Percentiles rank a stretch among this genome's conserved stretches.
Evolutionary conservation across 2,329 filamentous ascomycete species (phyloP).

Genomic region (Colletotrichum limetticola): DNA sequence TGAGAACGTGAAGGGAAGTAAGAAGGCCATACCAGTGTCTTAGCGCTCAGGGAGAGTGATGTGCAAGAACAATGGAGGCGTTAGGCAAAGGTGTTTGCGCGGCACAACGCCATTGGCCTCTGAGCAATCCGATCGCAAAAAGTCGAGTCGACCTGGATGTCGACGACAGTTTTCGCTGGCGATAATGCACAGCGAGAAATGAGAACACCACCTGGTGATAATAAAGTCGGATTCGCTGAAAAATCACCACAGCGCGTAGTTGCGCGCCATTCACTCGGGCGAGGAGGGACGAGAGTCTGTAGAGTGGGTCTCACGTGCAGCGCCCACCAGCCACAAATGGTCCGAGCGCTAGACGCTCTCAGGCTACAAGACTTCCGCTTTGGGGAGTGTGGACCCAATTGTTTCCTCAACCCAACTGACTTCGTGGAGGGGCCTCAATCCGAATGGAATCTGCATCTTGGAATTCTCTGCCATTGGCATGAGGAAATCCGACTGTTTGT

Average conservation of each 20-base stretch:
- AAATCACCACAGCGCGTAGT: slow-evolving; percentile 32
- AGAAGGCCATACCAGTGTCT: slow-evolving; percentile 21
- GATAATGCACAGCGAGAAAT: slow-evolving; percentile 13
- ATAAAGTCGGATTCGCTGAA: slow-evolving; percentile 28
- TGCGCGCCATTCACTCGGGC: slow-evolving; percentile 29
- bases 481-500: background rate
- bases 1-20: background rate
- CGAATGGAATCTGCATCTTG: background rate
- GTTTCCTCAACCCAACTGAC: background rate
- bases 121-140: slow-evolving; percentile 7
- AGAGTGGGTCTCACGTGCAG: slow-evolving; percentile 38
- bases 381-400: background rate
- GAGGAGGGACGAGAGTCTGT: slow-evolving; percentile 27
- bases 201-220: slow-evolving; percentile 9
- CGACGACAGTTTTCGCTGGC: slow-evolving; percentile 8
- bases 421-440: slow-evolving; percentile 2
- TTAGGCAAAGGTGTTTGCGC: slow-evolving; percentile 18
- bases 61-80: slow-evolving; percentile 30
- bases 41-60: slow-evolving; percentile 21
- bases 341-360: slow-evolving; percentile 3
- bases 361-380: slow-evolving; percentile 14
- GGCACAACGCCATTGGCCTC: slow-evolving; percentile 18
- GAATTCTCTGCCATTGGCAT: background rate
- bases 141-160: background rate
- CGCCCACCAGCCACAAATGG: slow-evolving; percentile 33